phyloP scores from a whole-genome alignment of 345 rosid genomes.

The Arabis hirsuta region DNA sequence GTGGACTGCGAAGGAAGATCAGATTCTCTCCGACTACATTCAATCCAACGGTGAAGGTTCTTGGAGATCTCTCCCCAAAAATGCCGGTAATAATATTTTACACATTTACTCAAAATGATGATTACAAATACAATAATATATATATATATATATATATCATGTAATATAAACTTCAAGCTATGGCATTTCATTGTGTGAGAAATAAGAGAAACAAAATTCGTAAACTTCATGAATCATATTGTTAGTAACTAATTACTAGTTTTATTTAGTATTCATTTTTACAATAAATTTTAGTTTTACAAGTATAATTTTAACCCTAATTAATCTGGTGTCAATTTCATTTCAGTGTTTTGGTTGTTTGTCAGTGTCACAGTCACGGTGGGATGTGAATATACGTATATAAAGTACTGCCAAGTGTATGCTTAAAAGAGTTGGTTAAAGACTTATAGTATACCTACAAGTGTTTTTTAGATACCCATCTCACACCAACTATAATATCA shows the following conservation, averaged over 20 bases:
- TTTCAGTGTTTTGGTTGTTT: slow-evolving; percentile 1
- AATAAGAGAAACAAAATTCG: neutral
- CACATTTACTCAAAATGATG: neutral
- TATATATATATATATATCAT: neutral
- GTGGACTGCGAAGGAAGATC: slow-evolving; percentile 49
- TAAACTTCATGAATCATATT: slow-evolving; percentile 5
- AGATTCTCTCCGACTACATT: slow-evolving; percentile 42
- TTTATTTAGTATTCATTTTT: neutral
- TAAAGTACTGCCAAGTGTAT: slow-evolving; percentile 20
- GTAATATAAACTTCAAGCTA: slow-evolving; percentile 4
- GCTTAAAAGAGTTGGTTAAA: slow-evolving; percentile 5
- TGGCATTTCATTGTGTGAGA: neutral
- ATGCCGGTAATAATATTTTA: slow-evolving; percentile 37
- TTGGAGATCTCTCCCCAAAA: slow-evolving; percentile 50
- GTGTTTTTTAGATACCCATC: no score
- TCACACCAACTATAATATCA: no score
- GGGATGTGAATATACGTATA: slow-evolving; percentile 17
- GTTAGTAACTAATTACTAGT: neutral
- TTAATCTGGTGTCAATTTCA: slow-evolving; percentile 1
- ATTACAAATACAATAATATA: neutral
- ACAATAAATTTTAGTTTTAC: neutral
- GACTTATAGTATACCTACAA: slow-evolving; percentile 19
- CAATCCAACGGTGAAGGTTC: slow-evolving; percentile 47
- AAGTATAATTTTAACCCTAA: slow-evolving; percentile 2
- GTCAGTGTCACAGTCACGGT: slow-evolving; percentile 18